A percentile compares a stretch with the other conserved stretches of the same genome.
phyloP scores from a whole-genome alignment of 1,284 basidiomycete species.

The Phellinidium pouzarii region DNA sequence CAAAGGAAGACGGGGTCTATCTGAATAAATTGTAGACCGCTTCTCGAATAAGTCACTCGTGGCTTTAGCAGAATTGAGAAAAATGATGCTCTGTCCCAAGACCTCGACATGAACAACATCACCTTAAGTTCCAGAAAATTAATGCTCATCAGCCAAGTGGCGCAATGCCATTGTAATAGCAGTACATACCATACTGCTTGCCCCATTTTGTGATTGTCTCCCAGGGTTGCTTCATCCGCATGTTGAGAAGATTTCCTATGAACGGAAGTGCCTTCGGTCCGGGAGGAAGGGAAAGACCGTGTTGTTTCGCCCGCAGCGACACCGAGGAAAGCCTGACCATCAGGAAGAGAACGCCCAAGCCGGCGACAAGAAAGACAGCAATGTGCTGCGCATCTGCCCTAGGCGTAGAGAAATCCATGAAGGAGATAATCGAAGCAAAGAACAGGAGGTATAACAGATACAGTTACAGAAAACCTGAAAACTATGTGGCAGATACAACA shows the following conservation, averaged over 20 bases:
- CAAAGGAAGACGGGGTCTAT: conserved; percentile 20
- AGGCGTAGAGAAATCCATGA: not conserved
- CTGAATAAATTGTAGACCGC: conserved; percentile 21
- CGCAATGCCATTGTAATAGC: not conserved
- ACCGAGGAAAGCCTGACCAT: not conserved
- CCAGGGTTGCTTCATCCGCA: conserved; percentile 18
- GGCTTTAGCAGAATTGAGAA: conserved; percentile 22
- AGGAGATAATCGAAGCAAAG: not conserved
- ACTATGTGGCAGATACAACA: too few relatives aligned
- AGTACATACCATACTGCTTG: conserved; percentile 37
- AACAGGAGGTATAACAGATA: not conserved
- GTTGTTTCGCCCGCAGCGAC: not conserved
- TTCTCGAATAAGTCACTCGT: conserved; percentile 24
- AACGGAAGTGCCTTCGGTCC: conserved; percentile 20
- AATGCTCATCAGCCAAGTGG: not conserved
- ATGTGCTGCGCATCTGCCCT: not conserved
- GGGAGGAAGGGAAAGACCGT: conserved; percentile 15
- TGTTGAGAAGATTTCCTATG: conserved; percentile 21
- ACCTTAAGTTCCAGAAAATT: conserved; percentile 14
- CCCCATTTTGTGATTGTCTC: conserved; percentile 49
- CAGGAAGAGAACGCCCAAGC: not conserved
- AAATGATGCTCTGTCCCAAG: conserved; percentile 21
- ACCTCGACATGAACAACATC: conserved; percentile 22
- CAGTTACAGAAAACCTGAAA: too few relatives aligned
- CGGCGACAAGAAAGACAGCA: not conserved